Base-by-base conservation (phyloP, 2,329 filamentous ascomycete species). In the Domatiomyces globalis region DNA sequence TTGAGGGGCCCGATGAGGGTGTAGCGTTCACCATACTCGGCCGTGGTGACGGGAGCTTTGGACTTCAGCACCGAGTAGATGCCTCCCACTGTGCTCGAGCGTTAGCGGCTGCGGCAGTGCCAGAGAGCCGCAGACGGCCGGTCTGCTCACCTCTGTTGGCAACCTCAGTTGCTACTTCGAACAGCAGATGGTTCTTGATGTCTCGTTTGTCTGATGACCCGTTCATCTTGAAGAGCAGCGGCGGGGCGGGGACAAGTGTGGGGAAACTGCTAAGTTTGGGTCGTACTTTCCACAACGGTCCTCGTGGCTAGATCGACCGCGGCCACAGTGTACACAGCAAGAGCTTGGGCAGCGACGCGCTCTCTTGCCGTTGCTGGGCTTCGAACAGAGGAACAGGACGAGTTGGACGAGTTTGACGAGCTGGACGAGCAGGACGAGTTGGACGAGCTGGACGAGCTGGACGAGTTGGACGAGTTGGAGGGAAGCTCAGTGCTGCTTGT, bases 1-100 rank as follows among this genome's bases (percentile, higher is more conserved):
- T 96, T 95, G 66, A 94, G 81, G 53, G 92, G 92, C 1, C 92
- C 92, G 67, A 98, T 89, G 59, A 96, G 79, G 25, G 87, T 94
- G 71, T 98, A 98, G 60, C 87, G 81, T 54, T 95, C 88, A 69
- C 92, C 92, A 92, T 96, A 98, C 70, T 98, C 92, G 55, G 88
- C 88, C 0, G 90, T 95, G 44, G 92, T 96, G 56, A 96, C 92
- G 48, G 92, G 90, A 39, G 92, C 90, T 71, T 98, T 98, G 56
- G 92, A 98, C 71, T 98, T 98, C 71, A 98, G 83, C 59, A 98
- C 92, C 15, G 90, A 96, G 76, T 98, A 98, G 72, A 98, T 98
- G 63, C 92, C 92, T 65, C 92, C 92, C 56, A 98, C 92, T 94
- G 60, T 42, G 29, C 36, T 43, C 18, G 43, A 25, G 19, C 15